Percentiles rank a stretch among this genome's conserved stretches.
phyloP scores from a whole-genome alignment of 1,139 yeast species.

The Suhomyces terraborum region DNA sequence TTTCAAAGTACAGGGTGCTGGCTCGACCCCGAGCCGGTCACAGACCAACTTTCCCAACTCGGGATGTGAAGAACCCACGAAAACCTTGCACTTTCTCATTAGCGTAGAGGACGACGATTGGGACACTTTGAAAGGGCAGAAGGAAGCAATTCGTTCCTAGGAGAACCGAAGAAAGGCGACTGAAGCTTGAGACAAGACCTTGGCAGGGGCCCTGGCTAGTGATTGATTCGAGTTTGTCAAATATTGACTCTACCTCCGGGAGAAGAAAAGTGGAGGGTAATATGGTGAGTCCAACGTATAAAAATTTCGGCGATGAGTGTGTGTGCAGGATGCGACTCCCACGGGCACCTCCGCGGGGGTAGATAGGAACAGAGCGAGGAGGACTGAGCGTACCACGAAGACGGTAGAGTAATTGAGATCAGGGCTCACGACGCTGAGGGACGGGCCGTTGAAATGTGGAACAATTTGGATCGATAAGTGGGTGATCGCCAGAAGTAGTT shows the following conservation, averaged over 20 bases:
- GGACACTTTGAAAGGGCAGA: conserved; percentile 9
- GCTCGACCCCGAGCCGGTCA: conserved; percentile 85
- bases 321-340: conserved; percentile 5
- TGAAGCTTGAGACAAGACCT: not conserved
- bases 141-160: conserved; percentile 3
- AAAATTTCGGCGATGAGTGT: conserved; percentile 12
- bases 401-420: no score
- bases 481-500: no score
- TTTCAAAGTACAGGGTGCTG: conserved; percentile 90
- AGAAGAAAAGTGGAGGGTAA: conserved; percentile 10
- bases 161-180: not conserved
- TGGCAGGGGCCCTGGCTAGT: conserved; percentile 1
- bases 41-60: conserved; percentile 90
- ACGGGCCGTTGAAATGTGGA: no score
- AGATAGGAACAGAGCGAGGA: no score
- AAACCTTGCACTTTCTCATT: conserved; percentile 96
- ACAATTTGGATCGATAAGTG: no score
- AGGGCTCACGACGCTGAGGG: no score
- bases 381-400: no score
- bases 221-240: conserved; percentile 3
- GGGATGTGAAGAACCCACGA: conserved; percentile 95
- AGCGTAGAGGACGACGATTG: conserved; percentile 7
- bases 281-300: not conserved
- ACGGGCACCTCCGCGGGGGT: not conserved
- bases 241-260: conserved; percentile 10